Evolutionary conservation across 805 yeast genomes (phyloP).

Genomic region (Ogataea glucozyma): DNA sequence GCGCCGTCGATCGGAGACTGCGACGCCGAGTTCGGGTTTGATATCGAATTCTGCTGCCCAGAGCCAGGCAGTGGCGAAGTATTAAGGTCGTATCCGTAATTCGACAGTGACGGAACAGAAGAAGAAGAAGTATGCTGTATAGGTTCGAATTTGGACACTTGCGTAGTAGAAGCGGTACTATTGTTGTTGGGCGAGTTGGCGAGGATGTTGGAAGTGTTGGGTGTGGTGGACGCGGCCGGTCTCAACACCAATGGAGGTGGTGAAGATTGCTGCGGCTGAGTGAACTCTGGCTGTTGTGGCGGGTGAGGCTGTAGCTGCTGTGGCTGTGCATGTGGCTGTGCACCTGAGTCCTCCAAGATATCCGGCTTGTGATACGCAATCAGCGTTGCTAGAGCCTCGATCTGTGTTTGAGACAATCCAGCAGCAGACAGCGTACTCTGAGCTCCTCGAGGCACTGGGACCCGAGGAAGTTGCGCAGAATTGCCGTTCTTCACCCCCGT

Average conservation of each 20-base stretch:
- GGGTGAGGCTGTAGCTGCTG: neutral
- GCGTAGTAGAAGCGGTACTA: constrained; percentile 12
- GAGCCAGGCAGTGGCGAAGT: constrained; percentile 1
- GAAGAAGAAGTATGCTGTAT: constrained; percentile 5
- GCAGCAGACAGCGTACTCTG: constrained; percentile 60
- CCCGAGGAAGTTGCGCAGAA: constrained; percentile 43
- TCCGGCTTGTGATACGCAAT: constrained; percentile 61
- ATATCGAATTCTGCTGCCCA: constrained; percentile 2
- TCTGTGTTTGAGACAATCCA: constrained; percentile 68
- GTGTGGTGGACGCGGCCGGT: no score
- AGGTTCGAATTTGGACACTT: constrained; percentile 17
- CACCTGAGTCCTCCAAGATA: constrained; percentile 11
- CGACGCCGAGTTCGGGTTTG: constrained; percentile 7
- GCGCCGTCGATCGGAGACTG: neutral
- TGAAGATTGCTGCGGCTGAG: constrained; percentile 4
- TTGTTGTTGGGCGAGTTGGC: no score
- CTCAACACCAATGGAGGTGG: no score
- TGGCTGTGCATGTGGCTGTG: neutral
- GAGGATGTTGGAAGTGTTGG: no score
- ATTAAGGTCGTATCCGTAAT: neutral
- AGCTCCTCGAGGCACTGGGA: constrained; percentile 75
- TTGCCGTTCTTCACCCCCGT: neutral
- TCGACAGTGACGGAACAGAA: no score
- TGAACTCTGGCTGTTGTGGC: no score
- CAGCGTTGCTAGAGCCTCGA: constrained; percentile 69